Evolutionary conservation across 148 eudicot genomes (phyloP).

Genomic region (Heliamphora exappendiculata): DNA sequence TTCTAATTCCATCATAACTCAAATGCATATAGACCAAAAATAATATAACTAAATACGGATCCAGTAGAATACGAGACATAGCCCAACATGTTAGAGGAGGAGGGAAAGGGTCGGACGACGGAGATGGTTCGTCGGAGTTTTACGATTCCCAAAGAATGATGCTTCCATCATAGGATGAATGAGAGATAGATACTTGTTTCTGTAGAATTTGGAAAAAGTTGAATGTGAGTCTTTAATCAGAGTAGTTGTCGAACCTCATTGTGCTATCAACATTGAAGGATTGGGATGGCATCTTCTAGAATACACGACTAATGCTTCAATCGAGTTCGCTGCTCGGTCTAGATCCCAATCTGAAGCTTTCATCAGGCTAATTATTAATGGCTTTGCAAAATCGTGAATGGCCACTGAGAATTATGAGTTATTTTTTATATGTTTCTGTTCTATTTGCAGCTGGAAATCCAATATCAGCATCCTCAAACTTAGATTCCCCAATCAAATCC

Average conservation of each 20-base stretch:
- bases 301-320: slow-evolving; percentile 32
- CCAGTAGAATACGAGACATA: too few species aligned
- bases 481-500: not conserved
- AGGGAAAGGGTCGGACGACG: too few species aligned
- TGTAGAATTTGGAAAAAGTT: slow-evolving; percentile 42
- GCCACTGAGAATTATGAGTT: too few species aligned
- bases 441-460: not conserved
- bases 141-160: slow-evolving; percentile 50
- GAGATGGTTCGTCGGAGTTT: too few species aligned
- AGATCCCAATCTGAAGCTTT: slow-evolving; percentile 55
- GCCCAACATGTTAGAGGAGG: too few species aligned
- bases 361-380: slow-evolving; percentile 42
- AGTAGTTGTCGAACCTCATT: slow-evolving; percentile 25
- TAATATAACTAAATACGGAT: too few species aligned
- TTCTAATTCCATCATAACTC: too few species aligned
- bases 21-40: too few species aligned
- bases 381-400: slow-evolving; percentile 42
- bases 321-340: slow-evolving; percentile 36
- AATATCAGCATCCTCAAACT: not conserved
- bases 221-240: slow-evolving; percentile 35
- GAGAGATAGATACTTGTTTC: slow-evolving; percentile 34
- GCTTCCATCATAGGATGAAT: slow-evolving; percentile 53
- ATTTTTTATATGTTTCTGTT: too few species aligned
- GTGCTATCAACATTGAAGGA: slow-evolving; percentile 8
- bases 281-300: slow-evolving; percentile 17